Evolutionary conservation across 176 grass and related monocot species (phyloP), one percentile per base, ranked within the genome.

Genomic region (Carex littledalei): DNA sequence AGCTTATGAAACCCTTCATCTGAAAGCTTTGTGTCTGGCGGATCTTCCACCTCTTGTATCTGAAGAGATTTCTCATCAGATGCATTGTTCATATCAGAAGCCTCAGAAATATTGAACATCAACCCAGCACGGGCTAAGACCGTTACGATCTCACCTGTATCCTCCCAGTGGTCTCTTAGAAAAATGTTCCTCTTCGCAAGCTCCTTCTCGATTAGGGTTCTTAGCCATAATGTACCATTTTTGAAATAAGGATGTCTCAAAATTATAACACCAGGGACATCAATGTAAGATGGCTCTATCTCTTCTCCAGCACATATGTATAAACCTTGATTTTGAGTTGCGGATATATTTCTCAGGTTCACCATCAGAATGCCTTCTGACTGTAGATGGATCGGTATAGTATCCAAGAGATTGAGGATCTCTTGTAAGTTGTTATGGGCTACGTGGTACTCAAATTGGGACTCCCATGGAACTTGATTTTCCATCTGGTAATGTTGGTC

Each of bases 181-280:
- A 98, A 98, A 59, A 98, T 89, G 63, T 88, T 85, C 67, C 82
- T 91, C 91, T 91, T 93, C 22, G 91, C 93, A 86, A 98, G 86
- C 82, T 93, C 85, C 78, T 92, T 86, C 80, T 94, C 88, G 60
- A 94, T 83, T 83, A 93, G 17, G 80, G 91, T 86, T 90, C 77
- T 87, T 63, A 98, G 82, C 86, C 90, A 94, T 64, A 84, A 86
- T 20, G 93, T 90, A 71, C 91, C 89, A 55, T 85, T 86, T 86
- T 82, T 79, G 81, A 84, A 79, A 85, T 73, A 72, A 74, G 82
- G 75, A 62, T 86, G 88, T 58, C 63, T 88, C 83, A 94, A 93
- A 59, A 98, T 78, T 86, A 90, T 94, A 82, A 94, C 89, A 84
- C 91, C 86, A 59, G 91, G 93, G 74, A 94, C 81, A 71, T 94